These are phyloP conservation scores for Verticillium longisporum DNA, from an alignment of 2,329 filamentous ascomycete species.

Conservation along the genomic window DNA sequence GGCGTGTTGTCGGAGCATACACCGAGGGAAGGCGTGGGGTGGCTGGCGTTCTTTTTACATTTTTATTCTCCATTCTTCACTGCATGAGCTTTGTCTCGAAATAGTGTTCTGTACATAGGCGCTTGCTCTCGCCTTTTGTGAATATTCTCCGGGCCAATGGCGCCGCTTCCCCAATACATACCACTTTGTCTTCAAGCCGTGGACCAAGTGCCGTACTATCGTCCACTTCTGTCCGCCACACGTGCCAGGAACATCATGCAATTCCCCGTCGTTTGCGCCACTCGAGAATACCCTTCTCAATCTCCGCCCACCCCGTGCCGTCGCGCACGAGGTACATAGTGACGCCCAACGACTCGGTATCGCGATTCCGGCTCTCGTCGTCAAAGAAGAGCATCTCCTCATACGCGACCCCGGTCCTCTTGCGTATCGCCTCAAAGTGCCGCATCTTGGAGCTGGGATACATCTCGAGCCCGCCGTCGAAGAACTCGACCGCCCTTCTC, in stretches of 20 bases:
- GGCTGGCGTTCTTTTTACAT: not conserved
- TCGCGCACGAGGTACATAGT: conserved; percentile 78
- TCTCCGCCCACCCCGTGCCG: conserved; percentile 68
- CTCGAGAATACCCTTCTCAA: conserved; percentile 71
- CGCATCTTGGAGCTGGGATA: conserved; percentile 77
- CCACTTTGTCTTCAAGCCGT: not conserved
- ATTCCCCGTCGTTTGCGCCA: conserved; percentile 70
- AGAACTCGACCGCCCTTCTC: conserved; percentile 48
- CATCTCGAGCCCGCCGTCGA: conserved; percentile 56
- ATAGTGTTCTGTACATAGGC: not conserved
- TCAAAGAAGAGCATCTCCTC: conserved; percentile 95
- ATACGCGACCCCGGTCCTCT: conserved; percentile 63
- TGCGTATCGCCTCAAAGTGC: conserved; percentile 71
- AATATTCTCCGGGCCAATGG: not conserved
- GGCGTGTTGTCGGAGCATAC: not conserved
- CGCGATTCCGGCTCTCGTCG: conserved; percentile 78
- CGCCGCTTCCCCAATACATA: not conserved
- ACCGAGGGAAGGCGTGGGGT: not conserved
- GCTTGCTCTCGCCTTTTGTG: not conserved
- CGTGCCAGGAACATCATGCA: not conserved
- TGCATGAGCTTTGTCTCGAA: not conserved
- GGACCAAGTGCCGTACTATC: no score
- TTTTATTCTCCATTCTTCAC: not conserved
- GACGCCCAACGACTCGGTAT: conserved; percentile 73
- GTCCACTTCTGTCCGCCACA: no score